Percentiles rank a stretch among this genome's conserved stretches.
phyloP scores from a whole-genome alignment of 306 rosid genomes.

The Dryas octopetala region DNA sequence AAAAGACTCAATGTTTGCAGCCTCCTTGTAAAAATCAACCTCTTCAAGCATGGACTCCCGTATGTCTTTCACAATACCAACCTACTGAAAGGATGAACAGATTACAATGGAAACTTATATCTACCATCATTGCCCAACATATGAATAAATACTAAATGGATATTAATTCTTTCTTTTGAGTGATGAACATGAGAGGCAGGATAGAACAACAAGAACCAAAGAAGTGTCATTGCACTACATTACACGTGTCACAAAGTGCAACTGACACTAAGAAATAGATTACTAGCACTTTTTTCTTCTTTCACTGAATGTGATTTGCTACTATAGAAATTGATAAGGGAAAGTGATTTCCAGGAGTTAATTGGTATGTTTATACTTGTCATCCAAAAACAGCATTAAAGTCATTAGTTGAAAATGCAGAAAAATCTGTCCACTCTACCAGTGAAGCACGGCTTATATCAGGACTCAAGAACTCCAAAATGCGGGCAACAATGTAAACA shows the following conservation, averaged over 20 bases:
- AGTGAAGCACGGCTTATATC: conserved; percentile 84
- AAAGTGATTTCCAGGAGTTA: not conserved
- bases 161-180: not conserved
- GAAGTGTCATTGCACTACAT: not conserved
- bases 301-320: not conserved
- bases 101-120: conserved; percentile 37
- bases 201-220: conserved; percentile 4
- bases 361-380: not conserved
- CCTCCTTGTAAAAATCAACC: conserved; percentile 96
- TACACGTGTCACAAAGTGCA: not conserved
- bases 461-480: conserved; percentile 93
- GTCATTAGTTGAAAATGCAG: conserved; percentile 15
- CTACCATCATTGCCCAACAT: conserved; percentile 13
- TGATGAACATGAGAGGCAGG: conserved; percentile 16
- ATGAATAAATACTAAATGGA: conserved; percentile 7
- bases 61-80: conserved; percentile 90
- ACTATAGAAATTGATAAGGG: not conserved
- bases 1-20: conserved; percentile 84
- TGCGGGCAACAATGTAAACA: conserved; percentile 77
- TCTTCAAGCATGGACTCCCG: conserved; percentile 97
- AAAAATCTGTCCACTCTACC: conserved; percentile 41
- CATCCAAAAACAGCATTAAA: not conserved
- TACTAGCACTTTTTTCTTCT: not conserved
- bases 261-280: conserved; percentile 7
- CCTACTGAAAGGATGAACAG: conserved; percentile 53